phyloP scores from a whole-genome alignment of 768 basidiomycete species.

The Boletellus emodensis region DNA sequence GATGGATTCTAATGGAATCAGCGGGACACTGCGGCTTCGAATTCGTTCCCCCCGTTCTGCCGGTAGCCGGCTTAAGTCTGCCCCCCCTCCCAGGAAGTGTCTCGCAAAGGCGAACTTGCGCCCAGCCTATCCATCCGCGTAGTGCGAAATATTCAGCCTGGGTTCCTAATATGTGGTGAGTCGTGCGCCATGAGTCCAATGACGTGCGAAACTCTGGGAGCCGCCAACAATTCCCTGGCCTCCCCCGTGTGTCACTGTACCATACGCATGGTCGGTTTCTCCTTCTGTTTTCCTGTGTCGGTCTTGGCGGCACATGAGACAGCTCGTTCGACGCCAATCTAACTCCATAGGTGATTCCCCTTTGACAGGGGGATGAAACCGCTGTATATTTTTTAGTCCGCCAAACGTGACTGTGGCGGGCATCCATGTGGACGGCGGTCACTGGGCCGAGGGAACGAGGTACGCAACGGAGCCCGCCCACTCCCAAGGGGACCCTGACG shows the following conservation, averaged over 20 bases:
- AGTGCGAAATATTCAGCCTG: background rate
- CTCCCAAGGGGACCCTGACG: constrained; percentile 1
- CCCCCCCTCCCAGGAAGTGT: background rate
- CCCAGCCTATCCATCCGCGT: background rate
- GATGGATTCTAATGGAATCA: background rate
- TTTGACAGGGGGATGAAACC: background rate
- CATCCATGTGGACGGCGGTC: background rate
- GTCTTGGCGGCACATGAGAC: background rate
- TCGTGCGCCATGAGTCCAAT: background rate
- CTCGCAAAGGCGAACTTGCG: background rate
- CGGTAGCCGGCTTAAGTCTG: background rate
- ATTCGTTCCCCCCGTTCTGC: constrained; percentile 1
- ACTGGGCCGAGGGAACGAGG: constrained; percentile 1
- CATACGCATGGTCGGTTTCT: too few species aligned
- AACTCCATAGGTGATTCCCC: background rate
- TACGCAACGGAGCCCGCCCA: constrained; percentile 1
- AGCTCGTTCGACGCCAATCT: background rate
- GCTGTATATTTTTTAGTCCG: background rate
- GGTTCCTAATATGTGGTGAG: background rate
- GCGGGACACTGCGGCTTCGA: background rate
- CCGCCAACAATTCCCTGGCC: background rate
- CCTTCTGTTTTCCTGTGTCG: too few species aligned
- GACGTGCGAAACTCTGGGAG: constrained; percentile 1
- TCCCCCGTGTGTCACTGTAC: too few species aligned
- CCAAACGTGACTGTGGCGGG: constrained; percentile 18